Conservation (phyloP, 2,329 filamentous ascomycete genomes). For the Aspergillus latus region DNA sequence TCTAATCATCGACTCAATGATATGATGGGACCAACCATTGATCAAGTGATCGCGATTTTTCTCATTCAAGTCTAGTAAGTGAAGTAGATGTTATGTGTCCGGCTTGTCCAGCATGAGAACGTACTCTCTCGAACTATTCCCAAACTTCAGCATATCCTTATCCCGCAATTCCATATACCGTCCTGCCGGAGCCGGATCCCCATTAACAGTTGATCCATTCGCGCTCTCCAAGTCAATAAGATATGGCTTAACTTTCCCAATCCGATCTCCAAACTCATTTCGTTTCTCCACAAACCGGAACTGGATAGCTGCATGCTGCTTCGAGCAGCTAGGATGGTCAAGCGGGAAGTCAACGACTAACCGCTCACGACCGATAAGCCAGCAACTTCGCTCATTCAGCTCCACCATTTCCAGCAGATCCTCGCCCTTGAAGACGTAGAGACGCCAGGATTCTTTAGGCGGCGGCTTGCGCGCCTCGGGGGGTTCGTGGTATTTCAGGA, state of each 20-base stretch:
- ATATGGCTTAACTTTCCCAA: conserved; percentile 79
- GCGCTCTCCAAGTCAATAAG: conserved; percentile 90
- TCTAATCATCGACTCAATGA: not conserved
- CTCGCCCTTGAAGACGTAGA: conserved; percentile 87
- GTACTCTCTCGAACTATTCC: conserved; percentile 85
- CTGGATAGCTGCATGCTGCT: conserved; percentile 93
- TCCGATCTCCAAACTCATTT: conserved; percentile 83
- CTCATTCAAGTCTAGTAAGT: not conserved
- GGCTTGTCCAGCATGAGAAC: conserved; percentile 76
- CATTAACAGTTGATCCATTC: conserved; percentile 85
- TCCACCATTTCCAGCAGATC: conserved; percentile 81
- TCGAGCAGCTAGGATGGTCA: conserved; percentile 89
- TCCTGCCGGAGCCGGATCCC: conserved; percentile 68
- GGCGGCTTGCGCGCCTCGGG: conserved; percentile 87
- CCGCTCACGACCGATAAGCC: conserved; percentile 81
- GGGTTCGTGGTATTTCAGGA: conserved; percentile 95
- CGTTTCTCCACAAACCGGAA: conserved; percentile 81
- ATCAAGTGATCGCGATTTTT: no score
- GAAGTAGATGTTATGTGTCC: conserved; percentile 3
- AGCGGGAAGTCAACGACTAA: conserved; percentile 78
- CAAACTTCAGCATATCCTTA: conserved; percentile 87
- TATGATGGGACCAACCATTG: not conserved
- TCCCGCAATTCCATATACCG: conserved; percentile 83
- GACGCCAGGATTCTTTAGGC: conserved; percentile 74
- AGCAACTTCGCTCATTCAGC: conserved; percentile 75